Evolutionary conservation across 257 asterid species (phyloP), one percentile per base, ranked within the genome.

Genomic region (Solanum piurae): DNA sequence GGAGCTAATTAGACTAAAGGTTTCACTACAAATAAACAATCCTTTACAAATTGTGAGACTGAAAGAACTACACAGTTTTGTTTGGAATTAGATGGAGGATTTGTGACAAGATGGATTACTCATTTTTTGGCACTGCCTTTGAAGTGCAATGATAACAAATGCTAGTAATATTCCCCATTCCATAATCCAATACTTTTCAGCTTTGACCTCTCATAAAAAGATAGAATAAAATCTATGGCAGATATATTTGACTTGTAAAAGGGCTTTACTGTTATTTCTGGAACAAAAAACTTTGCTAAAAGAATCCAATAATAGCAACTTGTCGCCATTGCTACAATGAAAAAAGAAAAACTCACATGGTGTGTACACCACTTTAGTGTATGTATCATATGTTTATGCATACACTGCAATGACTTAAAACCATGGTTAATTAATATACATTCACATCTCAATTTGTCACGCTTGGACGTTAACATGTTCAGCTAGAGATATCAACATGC

Each of bases 141-240:
- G 52, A 27, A 2, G 42, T 4, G 27, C 33, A 80, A 46, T 29
- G 85, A 80, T 49, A 29, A 13, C 12, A 33, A 29, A 49, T 49
- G 44, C 5, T 62, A 3, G 60, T 40, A 23, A 55, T 83, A 90
- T 90, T 86, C 89, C 36, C 64, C 33, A 3, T 60, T 34, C 33
- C 66, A 76, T 42, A 25, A 27, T 5, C 40, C 10, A 33, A 55
- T 36, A 21, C 27, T 20, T 16, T 87, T 86, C 79, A 85, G 42
- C 84, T 83, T 83, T 86, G 89, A 87, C 90, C 86, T 89, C 84
- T 83, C 38, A 64, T 29, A 86, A 88, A 88, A 88, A 29, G 36
- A 60, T 29, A 69, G 46, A 89, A 74, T 13, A 86, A 40, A 72
- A 55, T 83, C 86, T 33, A 21, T n/a, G n/a, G 40, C 79, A 83